A percentile compares a stretch with the other conserved stretches of the same genome.
Evolutionary conservation across 73 alveolate genomes (phyloP).

Genomic region (Breviolum minutum): DNA sequence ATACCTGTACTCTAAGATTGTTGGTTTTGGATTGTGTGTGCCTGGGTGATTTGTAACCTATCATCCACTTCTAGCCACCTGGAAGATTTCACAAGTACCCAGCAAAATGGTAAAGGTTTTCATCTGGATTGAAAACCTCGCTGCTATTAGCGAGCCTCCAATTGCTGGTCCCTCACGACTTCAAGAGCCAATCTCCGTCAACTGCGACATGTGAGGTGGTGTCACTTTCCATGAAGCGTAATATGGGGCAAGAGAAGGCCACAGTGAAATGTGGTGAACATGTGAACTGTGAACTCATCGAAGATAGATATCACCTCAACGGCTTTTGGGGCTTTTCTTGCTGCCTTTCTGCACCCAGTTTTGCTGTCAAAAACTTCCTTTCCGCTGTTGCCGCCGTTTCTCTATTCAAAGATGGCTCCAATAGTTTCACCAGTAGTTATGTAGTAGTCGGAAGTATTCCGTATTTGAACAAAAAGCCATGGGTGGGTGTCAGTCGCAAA

Average conservation of each 20-base stretch:
- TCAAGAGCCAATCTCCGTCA: no score
- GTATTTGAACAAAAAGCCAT: not conserved
- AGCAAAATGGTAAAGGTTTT: no score
- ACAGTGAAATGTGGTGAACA: not conserved
- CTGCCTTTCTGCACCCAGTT: not conserved
- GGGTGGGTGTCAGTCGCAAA: constrained; percentile 20
- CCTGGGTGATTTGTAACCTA: no score
- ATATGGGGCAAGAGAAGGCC: constrained; percentile 53
- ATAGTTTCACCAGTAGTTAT: not conserved
- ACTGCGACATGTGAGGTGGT: not conserved
- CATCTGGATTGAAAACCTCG: no score
- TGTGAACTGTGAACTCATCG: not conserved
- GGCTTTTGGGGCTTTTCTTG: not conserved
- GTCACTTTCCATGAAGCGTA: not conserved
- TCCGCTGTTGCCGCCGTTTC: no score
- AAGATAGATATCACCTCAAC: not conserved
- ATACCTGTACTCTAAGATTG: no score
- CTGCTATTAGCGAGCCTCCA: no score
- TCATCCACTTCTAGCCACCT: no score
- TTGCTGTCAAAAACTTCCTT: not conserved
- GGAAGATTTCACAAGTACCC: no score
- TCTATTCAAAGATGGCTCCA: not conserved
- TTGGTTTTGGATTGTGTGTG: no score
- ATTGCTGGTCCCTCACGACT: no score
- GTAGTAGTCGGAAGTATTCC: not conserved